Conservation (phyloP, 2,329 filamentous ascomycete species). For the Fusarium keratoplasticum region DNA sequence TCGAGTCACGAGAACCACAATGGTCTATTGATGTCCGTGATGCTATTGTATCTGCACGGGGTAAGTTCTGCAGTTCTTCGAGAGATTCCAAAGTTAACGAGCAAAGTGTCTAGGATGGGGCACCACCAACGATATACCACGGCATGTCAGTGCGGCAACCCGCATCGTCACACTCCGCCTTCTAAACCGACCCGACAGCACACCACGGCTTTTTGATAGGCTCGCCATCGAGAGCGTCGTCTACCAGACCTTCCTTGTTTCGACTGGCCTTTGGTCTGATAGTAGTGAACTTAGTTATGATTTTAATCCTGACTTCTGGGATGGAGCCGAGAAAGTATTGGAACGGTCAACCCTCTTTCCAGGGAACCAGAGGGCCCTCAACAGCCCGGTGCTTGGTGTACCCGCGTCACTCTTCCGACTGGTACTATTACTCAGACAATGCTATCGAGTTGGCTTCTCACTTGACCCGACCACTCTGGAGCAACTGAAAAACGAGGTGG, state of each 20-base stretch:
- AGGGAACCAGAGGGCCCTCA: not conserved
- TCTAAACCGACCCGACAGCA: not conserved
- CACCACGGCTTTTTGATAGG: constrained; percentile 31
- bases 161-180: constrained; percentile 33
- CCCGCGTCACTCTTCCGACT: not conserved
- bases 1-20: constrained; percentile 33
- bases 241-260: constrained; percentile 37
- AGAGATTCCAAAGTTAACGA: fast-evolving
- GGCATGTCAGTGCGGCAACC: constrained; percentile 36
- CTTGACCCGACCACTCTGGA: not conserved
- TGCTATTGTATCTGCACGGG: constrained; percentile 42
- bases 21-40: constrained; percentile 41
- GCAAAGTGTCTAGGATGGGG: constrained; percentile 33
- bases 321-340: constrained; percentile 23
- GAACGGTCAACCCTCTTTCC: constrained; percentile 18
- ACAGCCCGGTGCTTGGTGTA: not conserved
- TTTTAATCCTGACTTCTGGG: constrained; percentile 34
- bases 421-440: not conserved
- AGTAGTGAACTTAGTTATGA: not conserved
- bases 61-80: constrained; percentile 9
- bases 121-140: constrained; percentile 31
- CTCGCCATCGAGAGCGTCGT: constrained; percentile 41
- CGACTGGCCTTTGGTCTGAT: constrained; percentile 38
- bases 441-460: not conserved
- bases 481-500: not conserved